Base-by-base conservation (phyloP, 2,329 filamentous ascomycete species). In the Pestalotiopsis sp. region DNA sequence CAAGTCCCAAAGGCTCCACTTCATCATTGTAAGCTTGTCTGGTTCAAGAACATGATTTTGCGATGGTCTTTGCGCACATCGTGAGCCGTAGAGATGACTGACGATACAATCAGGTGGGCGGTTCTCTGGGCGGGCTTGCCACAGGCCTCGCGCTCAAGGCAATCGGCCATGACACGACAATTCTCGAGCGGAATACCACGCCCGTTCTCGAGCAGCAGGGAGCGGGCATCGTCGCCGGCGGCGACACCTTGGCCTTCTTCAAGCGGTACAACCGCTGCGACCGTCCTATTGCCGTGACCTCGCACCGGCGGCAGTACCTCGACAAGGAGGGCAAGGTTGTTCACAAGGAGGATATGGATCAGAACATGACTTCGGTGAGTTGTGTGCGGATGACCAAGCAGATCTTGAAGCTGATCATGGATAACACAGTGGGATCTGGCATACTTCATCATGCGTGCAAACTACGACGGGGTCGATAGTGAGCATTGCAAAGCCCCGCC, bases 191-290 rank as follows among this genome's bases (percentile, higher is more conserved):
- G 20, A 81, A 81, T 44, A 76, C 80, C 0, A 78, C 77, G 0
- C 75, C 78, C 1, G 71, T 84, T n/a, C 74, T 84, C 5, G 82
- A 84, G 68, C 80, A 84, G 68, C 82, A 84, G 73, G 83, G 83
- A 7, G 82, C 83, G 4, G 83, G 83, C 2, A 81, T 85, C 30
- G 82, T 84, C 0, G 82, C 82, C 0, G 81, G 82, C 0, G 79
- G 79, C 9, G 79, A 84, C 60, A 79, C 79, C 0, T 78, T 81
- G 24, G 75, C 75, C 4, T 82, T 83, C 70, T 80, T 84, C 71
- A 69, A 78, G 57, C 71, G 76, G 13, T 82, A 83, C 69, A 81
- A 82, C 63, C 76, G 76, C 26, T 78, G 77, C 66, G 74, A 80
- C 4, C 73, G 78, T 11, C 75, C 74, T 0, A 74, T 77, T 3